Evolutionary conservation across 768 basidiomycete genomes (phyloP), one percentile per base, ranked within the genome.

Genomic region (Leccinum uliginosum): DNA sequence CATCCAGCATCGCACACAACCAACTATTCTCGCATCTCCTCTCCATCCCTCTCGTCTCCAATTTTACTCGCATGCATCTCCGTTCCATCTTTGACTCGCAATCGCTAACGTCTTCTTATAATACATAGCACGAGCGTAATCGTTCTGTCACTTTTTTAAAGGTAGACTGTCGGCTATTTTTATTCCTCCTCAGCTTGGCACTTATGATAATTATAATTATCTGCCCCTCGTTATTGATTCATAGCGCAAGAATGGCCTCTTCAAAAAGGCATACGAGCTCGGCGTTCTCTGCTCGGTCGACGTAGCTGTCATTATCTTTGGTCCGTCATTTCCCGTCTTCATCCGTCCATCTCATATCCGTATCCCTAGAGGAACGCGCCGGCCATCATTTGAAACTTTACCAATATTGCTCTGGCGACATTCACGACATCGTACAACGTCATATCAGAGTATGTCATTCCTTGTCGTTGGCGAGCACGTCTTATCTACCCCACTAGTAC

Each of bases 111-210:
- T n/a, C 53, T 34, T 67, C 72, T 73, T 79, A 76, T 75, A 43
- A 43, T 43, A 72, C 75, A 74, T 80, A 93, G 90, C 88, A 93
- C 76, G 91, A 93, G 75, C 86, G 91, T 75, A 93, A 92, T 73
- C 87, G 91, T 65, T 87, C 89, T 60, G 91, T 93, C 71, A 93
- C 91, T 65, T 93, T 92, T 80, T 78, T 92, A 76, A 93, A 92
- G 85, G 91, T 81, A 77, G 64, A 78, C 52, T 69, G 73, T 76
- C 75, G 77, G 76, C 83, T 86, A 86, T 87, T 84, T 83, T 84
- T 83, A 78, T 73, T 65, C 46, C 6, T 54, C 51, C 61, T 55
- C 38, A 64, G 62, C 73, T 73, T 75, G 71, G 74, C 74, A 67
- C 64, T 78, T 73, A 69, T 73, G 66, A 66, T 71, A 58, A 46